Percentiles rank a stretch among this genome's conserved stretches.
Conservation (phyloP, 1,284 basidiomycete genomes). For the Hypsizygus ulmarius region DNA sequence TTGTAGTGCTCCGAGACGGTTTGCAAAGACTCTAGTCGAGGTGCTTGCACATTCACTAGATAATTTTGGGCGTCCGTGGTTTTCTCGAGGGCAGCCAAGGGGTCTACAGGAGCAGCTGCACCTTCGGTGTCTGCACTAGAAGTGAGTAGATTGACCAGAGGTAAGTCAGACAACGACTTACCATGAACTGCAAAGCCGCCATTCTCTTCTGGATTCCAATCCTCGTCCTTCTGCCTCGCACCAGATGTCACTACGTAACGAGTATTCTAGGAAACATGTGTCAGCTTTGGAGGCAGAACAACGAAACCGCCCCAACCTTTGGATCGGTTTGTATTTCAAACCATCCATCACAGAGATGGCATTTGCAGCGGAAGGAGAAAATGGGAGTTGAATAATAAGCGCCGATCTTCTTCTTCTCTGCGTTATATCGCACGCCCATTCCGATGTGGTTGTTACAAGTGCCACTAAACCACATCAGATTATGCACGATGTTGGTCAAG, state of each 20-base stretch:
- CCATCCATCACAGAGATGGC: constrained; percentile 89
- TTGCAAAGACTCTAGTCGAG: constrained; percentile 78
- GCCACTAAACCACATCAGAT: constrained; percentile 46
- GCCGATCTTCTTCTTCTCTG: constrained; percentile 97
- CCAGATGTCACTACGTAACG: constrained; percentile 91
- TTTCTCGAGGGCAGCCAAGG: constrained; percentile 88
- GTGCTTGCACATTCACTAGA: constrained; percentile 67
- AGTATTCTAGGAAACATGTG: constrained; percentile 66
- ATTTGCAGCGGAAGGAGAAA: constrained; percentile 94
- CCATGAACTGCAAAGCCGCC: constrained; percentile 90
- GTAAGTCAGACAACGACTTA: constrained; percentile 29
- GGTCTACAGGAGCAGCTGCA: constrained; percentile 63
- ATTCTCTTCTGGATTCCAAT: constrained; percentile 95
- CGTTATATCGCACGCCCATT: constrained; percentile 97
- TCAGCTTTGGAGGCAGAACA: not conserved
- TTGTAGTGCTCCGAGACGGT: constrained; percentile 71
- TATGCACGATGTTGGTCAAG: not conserved
- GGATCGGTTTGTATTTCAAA: constrained; percentile 98
- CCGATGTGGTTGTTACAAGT: constrained; percentile 94
- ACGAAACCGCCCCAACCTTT: constrained; percentile 53
- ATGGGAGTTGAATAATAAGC: constrained; percentile 94
- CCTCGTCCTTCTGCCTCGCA: constrained; percentile 87
- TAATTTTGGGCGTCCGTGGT: constrained; percentile 74
- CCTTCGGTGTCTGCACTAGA: constrained; percentile 60
- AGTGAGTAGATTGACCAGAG: constrained; percentile 3